These are phyloP conservation scores for Apiospora sp. DNA, from an alignment of 2,329 filamentous ascomycete species.

Conservation along the genomic window DNA sequence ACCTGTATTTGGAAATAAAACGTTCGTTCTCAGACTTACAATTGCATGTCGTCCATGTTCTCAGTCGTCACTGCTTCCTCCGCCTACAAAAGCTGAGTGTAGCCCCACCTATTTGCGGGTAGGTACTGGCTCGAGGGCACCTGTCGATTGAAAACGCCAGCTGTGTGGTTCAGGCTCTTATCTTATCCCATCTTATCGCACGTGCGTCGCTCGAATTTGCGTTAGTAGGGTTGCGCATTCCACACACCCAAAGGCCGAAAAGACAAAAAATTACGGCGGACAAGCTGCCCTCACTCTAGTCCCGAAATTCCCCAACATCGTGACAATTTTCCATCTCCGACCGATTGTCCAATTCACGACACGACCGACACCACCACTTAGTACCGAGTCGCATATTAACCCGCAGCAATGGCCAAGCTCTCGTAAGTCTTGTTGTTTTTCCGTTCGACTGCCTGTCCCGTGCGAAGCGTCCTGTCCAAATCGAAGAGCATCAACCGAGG, in stretches of 20 bases:
- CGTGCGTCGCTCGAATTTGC: slow-evolving; percentile 14
- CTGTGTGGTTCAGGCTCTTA: neutral
- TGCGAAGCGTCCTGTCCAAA: slow-evolving; percentile 15
- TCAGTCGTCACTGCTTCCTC: too few species aligned
- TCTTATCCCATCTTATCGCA: slow-evolving; percentile 26
- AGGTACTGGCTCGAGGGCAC: neutral
- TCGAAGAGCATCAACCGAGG: slow-evolving; percentile 20
- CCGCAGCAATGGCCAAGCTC: slow-evolving; percentile 69
- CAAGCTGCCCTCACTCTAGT: slow-evolving; percentile 23
- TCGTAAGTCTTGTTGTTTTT: slow-evolving; percentile 58
- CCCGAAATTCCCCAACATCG: slow-evolving; percentile 21
- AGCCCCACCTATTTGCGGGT: neutral
- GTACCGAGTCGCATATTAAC: slow-evolving; percentile 38
- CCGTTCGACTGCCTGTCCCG: neutral
- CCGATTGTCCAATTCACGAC: slow-evolving; percentile 21
- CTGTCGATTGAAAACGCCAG: neutral
- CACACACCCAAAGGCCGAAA: slow-evolving; percentile 23
- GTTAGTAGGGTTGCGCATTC: slow-evolving; percentile 24
- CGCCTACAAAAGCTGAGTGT: too few species aligned
- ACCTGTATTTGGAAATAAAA: too few species aligned
- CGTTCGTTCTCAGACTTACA: too few species aligned
- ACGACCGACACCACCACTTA: slow-evolving; percentile 27
- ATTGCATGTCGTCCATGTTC: too few species aligned
- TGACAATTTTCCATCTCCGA: slow-evolving; percentile 22
- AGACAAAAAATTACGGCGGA: slow-evolving; percentile 26